Percentiles rank a stretch among this genome's conserved stretches.
phyloP scores from a whole-genome alignment of 2,329 filamentous ascomycete genomes.

The Penicillium sumatraense region DNA sequence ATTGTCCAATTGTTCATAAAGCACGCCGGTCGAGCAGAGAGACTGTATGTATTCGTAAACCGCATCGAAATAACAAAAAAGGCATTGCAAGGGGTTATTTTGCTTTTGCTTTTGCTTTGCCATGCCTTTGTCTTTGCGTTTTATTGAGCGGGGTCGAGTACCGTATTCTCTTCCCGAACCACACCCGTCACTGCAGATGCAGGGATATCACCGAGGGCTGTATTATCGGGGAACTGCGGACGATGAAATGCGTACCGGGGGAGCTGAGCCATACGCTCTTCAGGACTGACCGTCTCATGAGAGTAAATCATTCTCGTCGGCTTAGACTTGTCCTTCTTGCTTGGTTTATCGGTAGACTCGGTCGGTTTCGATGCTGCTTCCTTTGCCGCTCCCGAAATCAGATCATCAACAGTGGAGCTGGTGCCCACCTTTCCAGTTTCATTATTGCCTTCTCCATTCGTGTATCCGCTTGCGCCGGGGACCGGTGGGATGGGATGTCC shows the following conservation, averaged over 20 bases:
- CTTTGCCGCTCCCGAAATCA: slow-evolving; percentile 55
- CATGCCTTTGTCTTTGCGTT: not conserved
- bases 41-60: too few species aligned
- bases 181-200: slow-evolving; percentile 38
- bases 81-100: too few species aligned
- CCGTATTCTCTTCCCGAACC: slow-evolving; percentile 39
- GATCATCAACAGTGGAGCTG: slow-evolving; percentile 55
- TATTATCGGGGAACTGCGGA: slow-evolving; percentile 42
- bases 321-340: slow-evolving; percentile 70
- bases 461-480: slow-evolving; percentile 24
- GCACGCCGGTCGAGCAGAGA: too few species aligned
- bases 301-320: slow-evolving; percentile 76
- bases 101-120: too few species aligned
- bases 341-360: slow-evolving; percentile 62
- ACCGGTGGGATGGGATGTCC: slow-evolving; percentile 44
- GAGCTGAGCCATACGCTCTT: slow-evolving; percentile 85
- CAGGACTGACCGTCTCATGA: slow-evolving; percentile 78
- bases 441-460: slow-evolving; percentile 35
- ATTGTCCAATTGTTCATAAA: too few species aligned
- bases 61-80: too few species aligned
- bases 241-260: slow-evolving; percentile 73
- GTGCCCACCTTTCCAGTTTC: slow-evolving; percentile 36
- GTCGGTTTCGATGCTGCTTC: slow-evolving; percentile 43
- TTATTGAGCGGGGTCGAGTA: slow-evolving; percentile 39
- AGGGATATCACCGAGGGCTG: slow-evolving; percentile 40